phyloP scores from a whole-genome alignment of 306 rosid species.

The Purshia tridentata region DNA sequence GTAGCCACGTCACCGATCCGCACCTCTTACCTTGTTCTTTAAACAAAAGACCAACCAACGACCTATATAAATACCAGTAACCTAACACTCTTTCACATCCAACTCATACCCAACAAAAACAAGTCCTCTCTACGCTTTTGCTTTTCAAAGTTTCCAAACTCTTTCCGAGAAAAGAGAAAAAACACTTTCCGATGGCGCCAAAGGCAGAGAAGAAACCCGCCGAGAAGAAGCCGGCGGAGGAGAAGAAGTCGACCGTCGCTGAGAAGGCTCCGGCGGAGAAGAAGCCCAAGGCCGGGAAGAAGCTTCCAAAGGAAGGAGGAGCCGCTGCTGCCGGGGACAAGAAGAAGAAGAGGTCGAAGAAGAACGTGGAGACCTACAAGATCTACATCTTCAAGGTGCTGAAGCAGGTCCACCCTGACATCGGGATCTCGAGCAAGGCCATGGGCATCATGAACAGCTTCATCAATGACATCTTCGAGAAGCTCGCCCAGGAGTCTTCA shows the following conservation, averaged over 20 bases:
- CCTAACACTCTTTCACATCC: rapidly evolving
- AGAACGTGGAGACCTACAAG: conserved; percentile 68
- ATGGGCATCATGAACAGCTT: conserved; percentile 88
- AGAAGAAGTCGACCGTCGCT: conserved; percentile 38
- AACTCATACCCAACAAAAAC: neutral
- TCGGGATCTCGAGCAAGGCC: conserved; percentile 77
- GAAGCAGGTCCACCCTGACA: conserved; percentile 84
- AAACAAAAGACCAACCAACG: neutral
- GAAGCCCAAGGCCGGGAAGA: conserved; percentile 79
- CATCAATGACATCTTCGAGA: conserved; percentile 78
- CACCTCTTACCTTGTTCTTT: neutral
- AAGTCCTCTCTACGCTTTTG: neutral
- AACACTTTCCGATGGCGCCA: conserved; percentile 53
- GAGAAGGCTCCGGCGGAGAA: conserved; percentile 64
- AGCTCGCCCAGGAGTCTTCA: conserved; percentile 74
- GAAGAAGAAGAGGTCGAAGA: conserved; percentile 70
- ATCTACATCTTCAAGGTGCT: conserved; percentile 79
- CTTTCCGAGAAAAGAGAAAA: neutral
- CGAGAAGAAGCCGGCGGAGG: conserved; percentile 61
- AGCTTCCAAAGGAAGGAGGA: conserved; percentile 63
- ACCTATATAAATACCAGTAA: neutral
- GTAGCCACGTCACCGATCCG: conserved; percentile 9
- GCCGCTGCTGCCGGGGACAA: conserved; percentile 47
- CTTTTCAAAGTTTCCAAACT: neutral
- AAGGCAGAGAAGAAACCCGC: conserved; percentile 78